A percentile compares a stretch with the other conserved stretches of the same genome.
These are phyloP conservation scores for Botrytis galanthina DNA, from an alignment of 2,329 filamentous ascomycete genomes.

Conservation along the genomic window DNA sequence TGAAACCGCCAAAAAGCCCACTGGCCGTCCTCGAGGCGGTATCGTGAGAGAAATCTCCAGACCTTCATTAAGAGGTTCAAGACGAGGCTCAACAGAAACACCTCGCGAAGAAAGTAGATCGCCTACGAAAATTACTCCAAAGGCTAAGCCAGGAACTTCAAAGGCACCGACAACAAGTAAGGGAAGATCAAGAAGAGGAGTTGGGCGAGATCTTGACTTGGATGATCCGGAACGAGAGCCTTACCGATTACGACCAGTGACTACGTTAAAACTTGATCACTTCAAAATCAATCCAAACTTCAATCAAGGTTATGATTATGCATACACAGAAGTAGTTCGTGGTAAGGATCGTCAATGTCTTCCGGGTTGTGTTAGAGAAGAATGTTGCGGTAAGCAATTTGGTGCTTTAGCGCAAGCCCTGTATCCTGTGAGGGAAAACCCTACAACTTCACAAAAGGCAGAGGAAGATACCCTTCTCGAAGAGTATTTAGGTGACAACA, in stretches of 20 bases:
- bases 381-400: conserved; percentile 49
- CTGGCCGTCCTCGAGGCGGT: not conserved
- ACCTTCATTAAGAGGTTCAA: conserved; percentile 20
- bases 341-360: conserved; percentile 58
- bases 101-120: not conserved
- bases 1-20: not conserved
- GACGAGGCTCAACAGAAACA: not conserved
- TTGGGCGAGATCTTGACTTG: not conserved
- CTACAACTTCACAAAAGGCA: conserved; percentile 34
- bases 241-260: conserved; percentile 43
- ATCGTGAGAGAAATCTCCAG: conserved; percentile 10
- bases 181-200: not conserved
- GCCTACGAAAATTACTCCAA: not conserved
- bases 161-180: not conserved
- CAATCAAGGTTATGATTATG: conserved; percentile 58
- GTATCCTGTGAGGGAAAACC: conserved; percentile 23
- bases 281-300: conserved; percentile 64
- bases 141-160: not conserved
- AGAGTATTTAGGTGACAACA: conserved; percentile 53
- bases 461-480: conserved; percentile 54
- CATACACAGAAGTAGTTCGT: conserved; percentile 60
- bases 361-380: conserved; percentile 57
- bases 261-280: conserved; percentile 47
- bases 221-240: conserved; percentile 37
- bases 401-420: conserved; percentile 34